Conservation (phyloP, 805 yeast genomes). For the Kodamaea sagamina region DNA sequence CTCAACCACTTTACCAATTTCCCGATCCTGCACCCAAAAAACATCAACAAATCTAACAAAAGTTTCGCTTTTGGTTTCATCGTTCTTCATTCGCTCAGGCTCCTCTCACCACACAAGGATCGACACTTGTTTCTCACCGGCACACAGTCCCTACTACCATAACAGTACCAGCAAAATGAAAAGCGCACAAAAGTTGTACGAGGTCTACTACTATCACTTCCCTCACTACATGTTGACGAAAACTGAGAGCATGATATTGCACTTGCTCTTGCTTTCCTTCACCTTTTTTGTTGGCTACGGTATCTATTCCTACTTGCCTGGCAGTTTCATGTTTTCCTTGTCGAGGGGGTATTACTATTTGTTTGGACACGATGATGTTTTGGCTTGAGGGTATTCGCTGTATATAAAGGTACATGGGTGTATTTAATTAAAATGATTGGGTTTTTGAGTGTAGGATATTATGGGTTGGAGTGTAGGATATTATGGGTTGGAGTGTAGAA, state of each 20-base stretch:
- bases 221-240: slow-evolving; percentile 53
- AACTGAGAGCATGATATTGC: slow-evolving; percentile 36
- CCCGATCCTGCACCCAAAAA: neutral
- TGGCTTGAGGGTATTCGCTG: neutral
- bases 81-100: neutral
- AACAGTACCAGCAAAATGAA: slow-evolving; percentile 4
- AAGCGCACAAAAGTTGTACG: slow-evolving; percentile 13
- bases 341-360: slow-evolving; percentile 38
- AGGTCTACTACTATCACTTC: slow-evolving; percentile 43
- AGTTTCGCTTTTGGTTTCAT: no score
- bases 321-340: slow-evolving; percentile 30
- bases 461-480: no score
- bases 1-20: no score
- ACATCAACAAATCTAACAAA: neutral
- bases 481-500: no score
- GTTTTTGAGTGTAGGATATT: no score
- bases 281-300: slow-evolving; percentile 31
- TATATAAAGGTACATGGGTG: neutral
- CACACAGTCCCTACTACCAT: no score
- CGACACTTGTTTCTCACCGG: no score
- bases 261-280: slow-evolving; percentile 25
- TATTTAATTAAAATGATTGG: neutral
- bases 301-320: slow-evolving; percentile 27
- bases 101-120: no score
- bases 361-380: slow-evolving; percentile 27